Percentiles rank a stretch among this genome's conserved stretches.
These are phyloP conservation scores for Emericellopsis atlantica DNA, from an alignment of 2,329 filamentous ascomycete species.

Conservation along the genomic window DNA sequence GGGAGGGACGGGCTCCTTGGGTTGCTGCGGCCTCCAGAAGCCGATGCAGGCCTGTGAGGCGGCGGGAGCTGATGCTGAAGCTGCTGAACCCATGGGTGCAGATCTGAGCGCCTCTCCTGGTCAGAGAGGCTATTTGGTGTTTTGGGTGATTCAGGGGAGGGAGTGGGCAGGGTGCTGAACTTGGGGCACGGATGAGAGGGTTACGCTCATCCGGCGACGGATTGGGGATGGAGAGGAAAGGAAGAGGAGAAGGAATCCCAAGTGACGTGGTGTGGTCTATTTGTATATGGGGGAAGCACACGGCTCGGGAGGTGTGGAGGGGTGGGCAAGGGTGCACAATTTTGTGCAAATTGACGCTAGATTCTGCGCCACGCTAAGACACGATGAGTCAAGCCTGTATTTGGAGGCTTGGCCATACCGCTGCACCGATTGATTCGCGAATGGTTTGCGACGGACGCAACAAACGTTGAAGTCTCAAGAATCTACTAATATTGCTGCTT, in stretches of 20 bases:
- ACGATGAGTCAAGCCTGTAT: no score
- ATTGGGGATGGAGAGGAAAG: constrained; percentile 1
- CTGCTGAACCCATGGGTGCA: constrained; percentile 9
- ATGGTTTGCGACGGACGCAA: no score
- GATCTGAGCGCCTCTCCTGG: constrained; percentile 8
- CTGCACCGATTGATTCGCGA: no score
- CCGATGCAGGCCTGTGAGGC: neutral
- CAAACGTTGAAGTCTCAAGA: no score
- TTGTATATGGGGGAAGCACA: no score
- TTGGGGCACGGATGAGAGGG: constrained; percentile 3
- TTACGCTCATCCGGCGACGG: constrained; percentile 4
- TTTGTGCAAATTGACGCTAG: neutral
- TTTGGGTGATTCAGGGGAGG: neutral
- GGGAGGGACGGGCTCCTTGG: constrained; percentile 4
- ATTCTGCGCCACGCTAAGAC: no score
- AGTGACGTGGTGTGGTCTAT: no score
- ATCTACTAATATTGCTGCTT: no score
- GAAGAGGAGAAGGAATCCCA: neutral
- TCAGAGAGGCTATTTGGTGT: constrained; percentile 3
- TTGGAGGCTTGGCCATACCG: no score
- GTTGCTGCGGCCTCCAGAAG: constrained; percentile 8
- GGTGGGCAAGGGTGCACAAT: neutral
- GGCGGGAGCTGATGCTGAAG: constrained; percentile 1
- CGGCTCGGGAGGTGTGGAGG: no score
- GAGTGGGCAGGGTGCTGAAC: neutral